Percentiles rank a stretch among this genome's conserved stretches.
Conservation (phyloP, 2,329 filamentous ascomycete species). For the Hymenoscyphus albidus region DNA sequence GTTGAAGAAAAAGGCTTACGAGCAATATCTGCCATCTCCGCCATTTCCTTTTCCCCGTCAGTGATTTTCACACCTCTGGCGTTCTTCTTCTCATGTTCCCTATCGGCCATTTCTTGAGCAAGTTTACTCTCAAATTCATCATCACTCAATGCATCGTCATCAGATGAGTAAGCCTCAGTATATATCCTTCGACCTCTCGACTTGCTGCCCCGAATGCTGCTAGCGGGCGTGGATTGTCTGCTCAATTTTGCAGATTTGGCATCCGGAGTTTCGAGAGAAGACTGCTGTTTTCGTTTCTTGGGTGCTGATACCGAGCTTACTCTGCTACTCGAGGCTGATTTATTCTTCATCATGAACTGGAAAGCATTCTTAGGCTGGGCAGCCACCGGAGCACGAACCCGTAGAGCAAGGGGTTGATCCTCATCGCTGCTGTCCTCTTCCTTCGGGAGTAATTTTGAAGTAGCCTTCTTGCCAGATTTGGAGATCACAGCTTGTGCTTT, state of each 20-base stretch:
- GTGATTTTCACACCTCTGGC: conserved; percentile 42
- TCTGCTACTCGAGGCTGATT: conserved; percentile 12
- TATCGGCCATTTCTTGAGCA: conserved; percentile 54
- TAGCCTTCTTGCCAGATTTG: conserved; percentile 15
- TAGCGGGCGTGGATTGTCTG: conserved; percentile 68
- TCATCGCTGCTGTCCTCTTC: conserved; percentile 30
- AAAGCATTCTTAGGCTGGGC: conserved; percentile 41
- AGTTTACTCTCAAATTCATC: conserved; percentile 79
- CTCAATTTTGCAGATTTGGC: conserved; percentile 73
- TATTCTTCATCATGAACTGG: conserved; percentile 40
- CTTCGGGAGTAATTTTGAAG: conserved; percentile 9
- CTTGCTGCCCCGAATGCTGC: conserved; percentile 47
- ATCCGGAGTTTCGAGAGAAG: conserved; percentile 39
- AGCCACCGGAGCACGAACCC: conserved; percentile 22
- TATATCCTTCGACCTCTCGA: conserved; percentile 42
- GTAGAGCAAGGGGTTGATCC: conserved; percentile 28
- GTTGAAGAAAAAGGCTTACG: conserved; percentile 49
- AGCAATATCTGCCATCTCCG: conserved; percentile 69
- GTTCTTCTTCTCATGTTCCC: conserved; percentile 32
- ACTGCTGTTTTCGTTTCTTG: conserved; percentile 53
- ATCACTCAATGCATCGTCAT: conserved; percentile 67
- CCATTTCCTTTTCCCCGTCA: conserved; percentile 58
- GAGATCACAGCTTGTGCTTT: conserved; percentile 39
- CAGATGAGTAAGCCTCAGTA: conserved; percentile 54
- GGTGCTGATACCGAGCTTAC: conserved; percentile 38